Conservation (phyloP, 768 basidiomycete genomes). For the Terana coerulea region DNA sequence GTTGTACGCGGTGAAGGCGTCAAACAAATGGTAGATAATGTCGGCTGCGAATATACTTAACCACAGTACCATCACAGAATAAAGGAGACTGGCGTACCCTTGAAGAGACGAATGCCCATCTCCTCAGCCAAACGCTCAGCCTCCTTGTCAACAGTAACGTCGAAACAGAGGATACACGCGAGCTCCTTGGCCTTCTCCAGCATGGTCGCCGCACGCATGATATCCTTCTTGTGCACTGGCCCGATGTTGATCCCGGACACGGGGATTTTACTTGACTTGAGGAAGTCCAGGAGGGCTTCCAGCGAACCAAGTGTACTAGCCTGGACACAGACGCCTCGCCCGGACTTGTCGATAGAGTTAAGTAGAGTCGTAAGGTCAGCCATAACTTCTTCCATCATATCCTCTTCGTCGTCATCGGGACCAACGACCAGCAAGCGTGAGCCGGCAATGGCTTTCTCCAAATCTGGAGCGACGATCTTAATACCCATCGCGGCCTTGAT, state of each 20-base stretch:
- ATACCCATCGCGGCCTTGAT: slow-evolving; percentile 97
- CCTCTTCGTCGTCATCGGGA: slow-evolving; percentile 96
- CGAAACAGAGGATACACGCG: slow-evolving; percentile 94
- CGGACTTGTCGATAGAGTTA: slow-evolving; percentile 90
- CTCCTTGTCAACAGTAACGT: slow-evolving; percentile 91
- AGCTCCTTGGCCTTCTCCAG: slow-evolving; percentile 94
- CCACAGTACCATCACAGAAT: not conserved
- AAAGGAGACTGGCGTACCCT: slow-evolving; percentile 49
- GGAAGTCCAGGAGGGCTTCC: slow-evolving; percentile 94
- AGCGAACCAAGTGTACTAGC: slow-evolving; percentile 96
- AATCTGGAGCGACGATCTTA: slow-evolving; percentile 90
- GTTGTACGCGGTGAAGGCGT: slow-evolving; percentile 94
- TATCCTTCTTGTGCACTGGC: slow-evolving; percentile 91
- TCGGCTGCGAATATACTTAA: slow-evolving; percentile 58
- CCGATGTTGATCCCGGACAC: slow-evolving; percentile 98
- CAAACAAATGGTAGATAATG: slow-evolving; percentile 98
- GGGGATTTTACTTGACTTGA: slow-evolving; percentile 93
- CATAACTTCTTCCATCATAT: slow-evolving; percentile 93
- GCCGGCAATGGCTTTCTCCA: slow-evolving; percentile 98
- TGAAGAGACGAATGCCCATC: slow-evolving; percentile 91
- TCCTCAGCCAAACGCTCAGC: slow-evolving; percentile 90
- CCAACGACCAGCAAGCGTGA: slow-evolving; percentile 90
- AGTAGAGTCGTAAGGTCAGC: slow-evolving; percentile 86
- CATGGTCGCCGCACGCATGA: slow-evolving; percentile 92
- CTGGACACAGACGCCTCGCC: slow-evolving; percentile 96